Percentiles rank a stretch among this genome's conserved stretches.
Evolutionary conservation across 1,284 basidiomycete genomes (phyloP).

Genomic region (Melampsora americana): DNA sequence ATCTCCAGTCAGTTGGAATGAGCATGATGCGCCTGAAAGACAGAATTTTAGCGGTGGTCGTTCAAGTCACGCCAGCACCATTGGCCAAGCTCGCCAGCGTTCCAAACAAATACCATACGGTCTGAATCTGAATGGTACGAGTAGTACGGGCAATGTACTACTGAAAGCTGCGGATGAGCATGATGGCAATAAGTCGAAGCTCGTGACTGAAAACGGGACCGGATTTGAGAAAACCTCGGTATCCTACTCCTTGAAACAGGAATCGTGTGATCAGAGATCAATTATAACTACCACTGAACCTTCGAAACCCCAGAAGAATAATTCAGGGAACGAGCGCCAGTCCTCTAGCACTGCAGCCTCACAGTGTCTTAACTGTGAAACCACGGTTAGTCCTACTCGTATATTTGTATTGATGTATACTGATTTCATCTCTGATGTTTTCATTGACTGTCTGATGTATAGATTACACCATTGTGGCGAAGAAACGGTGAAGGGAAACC

Average conservation of each 20-base stretch:
- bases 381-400: slow-evolving; percentile 8
- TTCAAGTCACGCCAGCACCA: slow-evolving; percentile 20
- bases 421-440: slow-evolving; percentile 4
- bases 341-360: neutral
- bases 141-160: neutral
- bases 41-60: slow-evolving; percentile 27
- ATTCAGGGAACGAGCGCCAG: neutral
- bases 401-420: neutral
- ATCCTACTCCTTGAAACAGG: neutral
- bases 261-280: neutral
- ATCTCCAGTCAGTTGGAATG: neutral
- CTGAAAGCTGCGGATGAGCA: neutral
- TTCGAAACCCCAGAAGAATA: neutral
- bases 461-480: slow-evolving; percentile 53
- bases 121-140: neutral
- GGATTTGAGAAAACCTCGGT: neutral
- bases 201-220: neutral
- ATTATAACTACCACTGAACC: neutral
- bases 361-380: slow-evolving; percentile 29
- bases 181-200: neutral
- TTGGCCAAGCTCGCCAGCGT: slow-evolving; percentile 38
- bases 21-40: neutral
- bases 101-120: slow-evolving; percentile 33
- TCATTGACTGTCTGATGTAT: neutral
- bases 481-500: slow-evolving; percentile 54